These are phyloP conservation scores for Agaricus subrufescens DNA, from an alignment of 768 basidiomycete species.

Conservation along the genomic window DNA sequence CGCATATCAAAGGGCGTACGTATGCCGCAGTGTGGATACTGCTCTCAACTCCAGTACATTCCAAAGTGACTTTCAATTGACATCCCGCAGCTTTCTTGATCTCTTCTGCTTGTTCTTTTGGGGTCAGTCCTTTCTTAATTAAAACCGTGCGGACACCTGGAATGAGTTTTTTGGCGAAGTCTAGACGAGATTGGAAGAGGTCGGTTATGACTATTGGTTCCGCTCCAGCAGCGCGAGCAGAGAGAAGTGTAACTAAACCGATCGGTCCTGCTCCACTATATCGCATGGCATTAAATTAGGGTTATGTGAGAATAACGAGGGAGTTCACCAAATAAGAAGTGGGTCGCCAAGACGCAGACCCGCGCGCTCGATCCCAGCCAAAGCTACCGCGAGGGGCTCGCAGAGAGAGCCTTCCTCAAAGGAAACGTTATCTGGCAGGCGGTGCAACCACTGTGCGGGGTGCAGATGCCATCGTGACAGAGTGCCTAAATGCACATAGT, in stretches of 20 bases:
- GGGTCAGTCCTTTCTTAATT: conserved; percentile 39
- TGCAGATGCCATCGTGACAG: conserved; percentile 64
- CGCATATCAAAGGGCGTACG: conserved; percentile 26
- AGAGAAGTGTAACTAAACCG: conserved; percentile 55
- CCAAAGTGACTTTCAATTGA: conserved; percentile 47
- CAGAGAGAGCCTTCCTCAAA: conserved; percentile 68
- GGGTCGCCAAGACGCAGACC: conserved; percentile 63
- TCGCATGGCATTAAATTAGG: neutral
- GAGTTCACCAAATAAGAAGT: conserved; percentile 49
- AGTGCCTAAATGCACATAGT: conserved; percentile 37
- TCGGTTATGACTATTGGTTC: conserved; percentile 70
- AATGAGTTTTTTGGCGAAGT: conserved; percentile 59
- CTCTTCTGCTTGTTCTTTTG: conserved; percentile 46
- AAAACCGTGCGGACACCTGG: conserved; percentile 55
- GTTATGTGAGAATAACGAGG: neutral
- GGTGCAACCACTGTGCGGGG: conserved; percentile 65
- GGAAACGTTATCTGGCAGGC: conserved; percentile 54
- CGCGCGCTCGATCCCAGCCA: conserved; percentile 64
- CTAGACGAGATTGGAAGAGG: conserved; percentile 58
- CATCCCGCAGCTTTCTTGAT: conserved; percentile 50
- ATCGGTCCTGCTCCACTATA: conserved; percentile 64
- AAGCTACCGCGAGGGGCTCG: conserved; percentile 62
- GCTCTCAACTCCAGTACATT: conserved; percentile 62
- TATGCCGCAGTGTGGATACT: conserved; percentile 57
- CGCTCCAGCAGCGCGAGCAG: conserved; percentile 64